These are phyloP conservation scores for Suillus clintonianus DNA, from an alignment of 768 basidiomycete species.

Conservation along the genomic window DNA sequence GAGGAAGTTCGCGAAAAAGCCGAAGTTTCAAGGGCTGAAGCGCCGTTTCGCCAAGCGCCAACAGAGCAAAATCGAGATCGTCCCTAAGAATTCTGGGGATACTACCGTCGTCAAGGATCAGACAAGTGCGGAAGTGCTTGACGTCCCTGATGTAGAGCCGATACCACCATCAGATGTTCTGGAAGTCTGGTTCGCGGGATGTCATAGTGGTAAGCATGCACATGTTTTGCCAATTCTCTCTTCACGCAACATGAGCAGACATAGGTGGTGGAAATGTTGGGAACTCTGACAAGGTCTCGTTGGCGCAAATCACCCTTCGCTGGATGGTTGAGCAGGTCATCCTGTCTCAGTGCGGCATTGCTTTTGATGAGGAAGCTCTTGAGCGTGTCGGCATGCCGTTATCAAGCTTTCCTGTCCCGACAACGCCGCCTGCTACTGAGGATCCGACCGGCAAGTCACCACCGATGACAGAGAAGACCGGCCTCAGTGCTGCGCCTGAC, in stretches of 20 bases:
- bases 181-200: slow-evolving; percentile 83
- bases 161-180: slow-evolving; percentile 48
- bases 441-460: neutral
- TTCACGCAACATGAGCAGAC: slow-evolving; percentile 41
- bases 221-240: neutral
- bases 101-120: neutral
- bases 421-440: slow-evolving; percentile 2
- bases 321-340: slow-evolving; percentile 81
- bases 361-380: slow-evolving; percentile 55
- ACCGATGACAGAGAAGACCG: neutral
- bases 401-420: slow-evolving; percentile 7
- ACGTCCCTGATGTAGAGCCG: neutral
- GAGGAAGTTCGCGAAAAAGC: neutral
- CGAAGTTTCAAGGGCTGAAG: neutral
- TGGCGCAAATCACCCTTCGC: slow-evolving; percentile 64
- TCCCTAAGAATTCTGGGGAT: neutral
- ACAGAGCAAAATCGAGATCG: neutral
- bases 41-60: neutral
- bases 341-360: slow-evolving; percentile 56
- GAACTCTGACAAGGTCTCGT: slow-evolving; percentile 40
- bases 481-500: neutral
- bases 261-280: slow-evolving; percentile 65
- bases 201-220: slow-evolving; percentile 58
- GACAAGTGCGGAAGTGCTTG: neutral
- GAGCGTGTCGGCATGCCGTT: slow-evolving; percentile 39